phyloP scores from a whole-genome alignment of 2,329 filamentous ascomycete species.

The Aspergillus nomiae region DNA sequence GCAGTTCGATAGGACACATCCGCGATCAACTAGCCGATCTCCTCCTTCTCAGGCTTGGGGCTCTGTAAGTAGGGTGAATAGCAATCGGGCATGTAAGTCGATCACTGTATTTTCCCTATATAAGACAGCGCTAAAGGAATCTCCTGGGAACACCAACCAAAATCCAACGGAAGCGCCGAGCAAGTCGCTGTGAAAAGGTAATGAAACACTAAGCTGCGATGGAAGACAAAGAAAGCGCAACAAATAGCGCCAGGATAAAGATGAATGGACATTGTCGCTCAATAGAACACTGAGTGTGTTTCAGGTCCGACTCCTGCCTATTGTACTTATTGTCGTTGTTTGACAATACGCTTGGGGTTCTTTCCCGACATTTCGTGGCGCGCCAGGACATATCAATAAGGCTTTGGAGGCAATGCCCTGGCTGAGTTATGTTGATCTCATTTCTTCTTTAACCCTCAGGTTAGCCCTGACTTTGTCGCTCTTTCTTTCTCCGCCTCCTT shows the following conservation, averaged over 20 bases:
- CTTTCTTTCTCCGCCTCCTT: slow-evolving; percentile 22
- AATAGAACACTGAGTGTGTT: slow-evolving; percentile 20
- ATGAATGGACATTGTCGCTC: slow-evolving; percentile 20
- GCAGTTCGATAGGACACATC: background rate
- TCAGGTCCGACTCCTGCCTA: slow-evolving; percentile 19
- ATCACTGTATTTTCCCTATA: too few relatives aligned
- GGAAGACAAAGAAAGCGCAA: background rate
- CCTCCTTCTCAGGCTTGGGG: background rate
- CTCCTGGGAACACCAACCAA: background rate
- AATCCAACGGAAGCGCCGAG: background rate
- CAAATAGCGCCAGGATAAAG: background rate
- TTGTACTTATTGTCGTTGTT: slow-evolving; percentile 10
- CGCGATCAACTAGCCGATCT: background rate
- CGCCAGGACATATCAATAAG: slow-evolving; percentile 10
- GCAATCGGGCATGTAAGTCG: too few relatives aligned
- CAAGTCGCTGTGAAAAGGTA: background rate
- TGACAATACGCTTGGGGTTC: background rate
- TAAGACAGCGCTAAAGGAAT: background rate
- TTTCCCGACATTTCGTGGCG: slow-evolving; percentile 9
- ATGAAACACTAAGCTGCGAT: background rate
- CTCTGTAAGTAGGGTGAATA: too few relatives aligned
- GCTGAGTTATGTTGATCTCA: slow-evolving; percentile 15
- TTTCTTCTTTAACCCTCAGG: slow-evolving; percentile 27
- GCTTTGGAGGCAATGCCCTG: background rate
- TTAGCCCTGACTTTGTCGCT: slow-evolving; percentile 28